phyloP scores from a whole-genome alignment of 208 protist species.

The Vickermania ingenoplastis region DNA sequence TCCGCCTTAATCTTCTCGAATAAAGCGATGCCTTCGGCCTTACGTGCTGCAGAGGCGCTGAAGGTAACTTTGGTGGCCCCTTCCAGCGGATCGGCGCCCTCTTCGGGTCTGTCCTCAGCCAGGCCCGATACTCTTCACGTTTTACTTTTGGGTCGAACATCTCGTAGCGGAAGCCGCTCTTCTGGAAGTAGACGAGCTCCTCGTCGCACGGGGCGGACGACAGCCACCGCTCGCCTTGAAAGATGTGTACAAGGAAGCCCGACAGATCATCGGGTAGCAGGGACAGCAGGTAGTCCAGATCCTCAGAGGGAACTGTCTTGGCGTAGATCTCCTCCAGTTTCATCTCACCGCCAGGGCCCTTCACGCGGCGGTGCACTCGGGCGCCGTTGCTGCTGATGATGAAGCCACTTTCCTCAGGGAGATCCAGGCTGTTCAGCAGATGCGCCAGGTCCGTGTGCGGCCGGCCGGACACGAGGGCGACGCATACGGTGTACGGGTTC shows the following conservation, averaged over 20 bases:
- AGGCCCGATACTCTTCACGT: no score
- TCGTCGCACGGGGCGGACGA: slow-evolving; percentile 1
- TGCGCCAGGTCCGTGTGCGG: slow-evolving; percentile 8
- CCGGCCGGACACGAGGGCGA: slow-evolving; percentile 16
- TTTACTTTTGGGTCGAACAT: slow-evolving; percentile 11
- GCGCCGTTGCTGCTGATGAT: slow-evolving; percentile 22
- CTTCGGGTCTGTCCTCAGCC: no score
- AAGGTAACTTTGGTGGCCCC: no score
- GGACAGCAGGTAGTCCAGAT: slow-evolving; percentile 7
- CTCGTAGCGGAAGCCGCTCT: slow-evolving; percentile 19
- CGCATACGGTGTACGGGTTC: neutral
- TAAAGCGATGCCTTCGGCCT: no score
- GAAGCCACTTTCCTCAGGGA: slow-evolving; percentile 8
- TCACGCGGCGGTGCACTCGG: slow-evolving; percentile 6
- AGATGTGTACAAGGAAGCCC: slow-evolving; percentile 9
- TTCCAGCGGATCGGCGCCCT: no score
- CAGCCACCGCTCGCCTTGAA: slow-evolving; percentile 6
- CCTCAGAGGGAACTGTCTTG: neutral
- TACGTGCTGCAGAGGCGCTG: no score
- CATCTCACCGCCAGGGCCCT: neutral
- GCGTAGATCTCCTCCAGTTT: slow-evolving; percentile 7
- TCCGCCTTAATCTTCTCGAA: slow-evolving; percentile 2
- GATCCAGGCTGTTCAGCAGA: slow-evolving; percentile 9
- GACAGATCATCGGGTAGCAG: slow-evolving; percentile 8
- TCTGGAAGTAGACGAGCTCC: slow-evolving; percentile 4